These are phyloP conservation scores for Trametes maxima DNA, from an alignment of 768 basidiomycete genomes.

Conservation along the genomic window DNA sequence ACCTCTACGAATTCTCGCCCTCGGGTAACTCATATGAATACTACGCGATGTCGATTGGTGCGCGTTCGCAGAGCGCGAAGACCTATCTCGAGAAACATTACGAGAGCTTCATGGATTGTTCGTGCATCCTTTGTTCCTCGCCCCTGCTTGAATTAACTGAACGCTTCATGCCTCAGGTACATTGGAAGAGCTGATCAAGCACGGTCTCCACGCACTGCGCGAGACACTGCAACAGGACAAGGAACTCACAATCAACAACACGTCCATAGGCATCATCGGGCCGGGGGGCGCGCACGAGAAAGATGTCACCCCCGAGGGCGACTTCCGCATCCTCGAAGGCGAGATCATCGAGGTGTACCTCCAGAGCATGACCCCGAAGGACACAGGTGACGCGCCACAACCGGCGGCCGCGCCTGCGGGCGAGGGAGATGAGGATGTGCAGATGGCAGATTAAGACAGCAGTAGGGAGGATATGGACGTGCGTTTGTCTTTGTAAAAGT, in stretches of 20 bases:
- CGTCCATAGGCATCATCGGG: constrained; percentile 92
- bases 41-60: constrained; percentile 98
- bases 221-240: constrained; percentile 99
- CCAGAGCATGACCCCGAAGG: constrained; percentile 76
- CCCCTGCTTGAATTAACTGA: background rate
- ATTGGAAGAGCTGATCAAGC: constrained; percentile 85
- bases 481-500: constrained; percentile 21
- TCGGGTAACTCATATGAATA: constrained; percentile 98
- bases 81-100: constrained; percentile 97
- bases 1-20: constrained; percentile 97
- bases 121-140: constrained; percentile 34
- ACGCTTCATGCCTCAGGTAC: constrained; percentile 50
- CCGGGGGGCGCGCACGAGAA: constrained; percentile 63
- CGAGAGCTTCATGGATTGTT: constrained; percentile 84
- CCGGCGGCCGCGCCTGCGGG: constrained; percentile 61
- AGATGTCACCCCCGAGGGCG: constrained; percentile 50
- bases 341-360: constrained; percentile 75
- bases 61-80: constrained; percentile 96
- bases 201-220: constrained; percentile 92
- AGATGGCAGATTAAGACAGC: constrained; percentile 67
- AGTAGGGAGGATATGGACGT: constrained; percentile 5
- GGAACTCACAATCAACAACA: constrained; percentile 90
- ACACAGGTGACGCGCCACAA: constrained; percentile 44
- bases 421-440: constrained; percentile 73
- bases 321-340: constrained; percentile 89